Conservation (phyloP, 1,284 basidiomycete species). For the Grifola frondosa region DNA sequence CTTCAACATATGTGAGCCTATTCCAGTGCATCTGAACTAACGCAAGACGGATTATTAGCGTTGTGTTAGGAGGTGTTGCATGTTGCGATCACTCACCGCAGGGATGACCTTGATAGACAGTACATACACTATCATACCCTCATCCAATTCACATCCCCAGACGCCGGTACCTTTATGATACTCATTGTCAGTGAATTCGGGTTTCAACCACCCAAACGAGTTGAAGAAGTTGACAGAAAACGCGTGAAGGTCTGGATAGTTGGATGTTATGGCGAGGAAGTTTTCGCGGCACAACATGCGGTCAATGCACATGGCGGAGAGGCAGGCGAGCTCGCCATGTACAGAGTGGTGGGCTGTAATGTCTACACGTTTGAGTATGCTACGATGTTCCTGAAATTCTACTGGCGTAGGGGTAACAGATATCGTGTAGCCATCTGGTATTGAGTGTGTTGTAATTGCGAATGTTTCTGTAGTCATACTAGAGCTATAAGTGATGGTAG, state of each 20-base stretch:
- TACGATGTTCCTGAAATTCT: conserved; percentile 7
- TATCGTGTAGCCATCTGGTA: too few relatives aligned
- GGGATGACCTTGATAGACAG: conserved; percentile 23
- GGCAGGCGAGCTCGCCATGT: conserved; percentile 1
- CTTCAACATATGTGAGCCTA: conserved; percentile 28
- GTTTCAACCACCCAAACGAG: conserved; percentile 22
- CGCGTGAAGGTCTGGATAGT: conserved; percentile 29
- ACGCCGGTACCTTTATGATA: conserved; percentile 33
- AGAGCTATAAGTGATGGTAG: too few relatives aligned
- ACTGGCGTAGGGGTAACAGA: too few relatives aligned
- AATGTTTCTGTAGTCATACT: too few relatives aligned
- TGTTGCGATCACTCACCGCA: too few relatives aligned
- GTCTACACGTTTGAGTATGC: conserved; percentile 2
- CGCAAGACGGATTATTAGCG: too few relatives aligned
- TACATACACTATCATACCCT: conserved; percentile 30
- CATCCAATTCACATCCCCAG: conserved; percentile 33
- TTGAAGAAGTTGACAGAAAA: conserved; percentile 32
- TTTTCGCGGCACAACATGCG: conserved; percentile 6
- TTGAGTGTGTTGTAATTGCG: too few relatives aligned
- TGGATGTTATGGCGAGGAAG: conserved; percentile 30
- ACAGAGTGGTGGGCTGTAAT: conserved; percentile 3
- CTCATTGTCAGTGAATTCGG: conserved; percentile 27
- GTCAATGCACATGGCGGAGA: conserved; percentile 11
- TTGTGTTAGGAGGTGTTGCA: too few relatives aligned
- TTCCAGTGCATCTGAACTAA: conserved; percentile 23